A percentile compares a stretch with the other conserved stretches of the same genome.
These are phyloP conservation scores for Marasmius sp. DNA, from an alignment of 1,284 basidiomycete genomes.

Conservation along the genomic window DNA sequence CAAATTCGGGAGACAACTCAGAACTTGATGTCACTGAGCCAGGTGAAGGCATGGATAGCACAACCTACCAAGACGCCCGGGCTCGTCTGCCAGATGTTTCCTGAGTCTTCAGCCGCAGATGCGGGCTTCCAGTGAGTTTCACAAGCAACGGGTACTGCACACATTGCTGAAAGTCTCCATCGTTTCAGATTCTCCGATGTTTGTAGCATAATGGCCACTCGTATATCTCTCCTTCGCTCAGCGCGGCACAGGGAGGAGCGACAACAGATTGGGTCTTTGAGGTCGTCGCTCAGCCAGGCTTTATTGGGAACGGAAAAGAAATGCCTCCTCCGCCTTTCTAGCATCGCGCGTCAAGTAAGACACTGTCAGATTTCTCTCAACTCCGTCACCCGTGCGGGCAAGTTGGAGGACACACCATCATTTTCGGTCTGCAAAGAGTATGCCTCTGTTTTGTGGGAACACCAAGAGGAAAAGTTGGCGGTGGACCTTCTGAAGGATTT, in stretches of 20 bases:
- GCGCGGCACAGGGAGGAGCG: conserved; percentile 63
- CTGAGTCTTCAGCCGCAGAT: conserved; percentile 48
- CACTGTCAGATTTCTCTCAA: conserved; percentile 86
- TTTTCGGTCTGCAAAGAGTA: conserved; percentile 78
- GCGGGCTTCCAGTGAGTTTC: conserved; percentile 65
- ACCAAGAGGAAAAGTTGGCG: conserved; percentile 83
- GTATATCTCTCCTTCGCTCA: conserved; percentile 79
- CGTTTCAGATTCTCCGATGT: conserved; percentile 66
- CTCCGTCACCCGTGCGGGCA: conserved; percentile 75
- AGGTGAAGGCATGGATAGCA: conserved; percentile 63
- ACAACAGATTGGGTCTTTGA: conserved; percentile 70
- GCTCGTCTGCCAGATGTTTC: conserved; percentile 31
- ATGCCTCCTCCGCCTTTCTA: conserved; percentile 74
- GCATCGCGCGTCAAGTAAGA: conserved; percentile 69
- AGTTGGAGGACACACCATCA: conserved; percentile 44
- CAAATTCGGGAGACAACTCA: conserved; percentile 68
- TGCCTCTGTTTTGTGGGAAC: conserved; percentile 87
- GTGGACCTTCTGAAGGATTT: conserved; percentile 71
- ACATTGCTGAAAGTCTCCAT: conserved; percentile 5
- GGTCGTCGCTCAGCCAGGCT: conserved; percentile 51
- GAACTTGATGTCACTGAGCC: conserved; percentile 77
- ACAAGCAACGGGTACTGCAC: background rate
- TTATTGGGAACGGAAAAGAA: conserved; percentile 66
- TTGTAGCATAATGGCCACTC: conserved; percentile 81
- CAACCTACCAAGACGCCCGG: conserved; percentile 38